Base-by-base conservation (phyloP, 352 stramenopile genomes). In the Thalassiosira mediterranea region DNA sequence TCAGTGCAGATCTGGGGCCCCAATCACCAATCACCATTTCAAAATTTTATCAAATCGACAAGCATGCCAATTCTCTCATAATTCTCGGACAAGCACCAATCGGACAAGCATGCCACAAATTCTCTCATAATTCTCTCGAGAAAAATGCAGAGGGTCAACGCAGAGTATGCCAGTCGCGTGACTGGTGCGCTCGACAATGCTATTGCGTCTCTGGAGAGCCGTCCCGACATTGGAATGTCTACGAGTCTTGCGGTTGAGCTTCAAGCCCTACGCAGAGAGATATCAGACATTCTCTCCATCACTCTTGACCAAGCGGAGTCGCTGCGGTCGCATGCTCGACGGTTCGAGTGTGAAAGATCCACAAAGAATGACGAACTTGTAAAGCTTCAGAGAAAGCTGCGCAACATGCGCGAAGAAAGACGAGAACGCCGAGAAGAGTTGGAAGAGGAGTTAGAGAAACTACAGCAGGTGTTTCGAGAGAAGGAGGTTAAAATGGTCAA, bases 401-500 rank as follows among this genome's bases (percentile, higher is more conserved):
- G 34, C 15, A 21, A n/a, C 34, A 10, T 46, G 17, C 51, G 51
- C 23, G 51, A 59, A 7, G 51, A 59, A 13, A 40, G 51, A 26
- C 23, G 15, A 15, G 51, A 25, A 15, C 23, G 51, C 11, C 23
- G 28, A 13, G 51, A 59, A 13, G 51, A 59, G 17, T 21, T 59
- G 13, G 23, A 32, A 4, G 4, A 7, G 13, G 23, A 59, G 15
- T 25, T 15, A n/a, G 0, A 32, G 23, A 0, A 15, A 19, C 23
- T 47, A 15, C 23, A 40, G 4, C 13, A 17, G 15, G 51, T 44
- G 37, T 44, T 44, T 15, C 21, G 28, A 59, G 34, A 21, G 1
- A 19, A 0, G 23, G 7, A 8, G 11, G 23, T 5, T 19, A 38
- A 17, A 26, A 40, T 1, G 23, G 7, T 17, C 51, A 15, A 46